Evolutionary conservation across 2,329 filamentous ascomycete genomes (phyloP), one percentile per base, ranked within the genome.

Genomic region (Aureobasidium namibiae): DNA sequence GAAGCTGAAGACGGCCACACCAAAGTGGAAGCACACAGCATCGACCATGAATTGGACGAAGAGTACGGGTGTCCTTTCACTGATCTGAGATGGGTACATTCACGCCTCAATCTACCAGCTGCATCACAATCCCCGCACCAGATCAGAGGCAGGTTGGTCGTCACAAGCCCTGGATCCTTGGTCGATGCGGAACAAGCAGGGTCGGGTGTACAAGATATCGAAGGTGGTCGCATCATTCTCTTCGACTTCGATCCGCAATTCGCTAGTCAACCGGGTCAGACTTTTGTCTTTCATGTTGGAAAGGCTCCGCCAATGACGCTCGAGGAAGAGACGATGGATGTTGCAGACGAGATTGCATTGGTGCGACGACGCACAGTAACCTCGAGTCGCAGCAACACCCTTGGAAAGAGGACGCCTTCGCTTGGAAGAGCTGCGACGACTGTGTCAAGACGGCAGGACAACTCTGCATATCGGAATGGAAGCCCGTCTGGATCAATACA

Each of bases 41-140:
- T 73, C 34, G 70, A 73, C 56, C 70, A 73, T 56, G 69, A 72
- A 60, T 61, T 73, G 10, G 70, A 73, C 34, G 69, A 71, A 61
- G 70, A 70, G 5, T 72, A 72, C 56, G 70, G 70, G 0, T 72
- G 70, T 56, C 70, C 70, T 1, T 72, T 73, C 56, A 69, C 63
- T 44, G 70, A 73, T 23, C 66, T 66, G 26, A 62, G 66, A 14
- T 73, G 70, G 70, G 67, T 73, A 18, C 65, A 71, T 60, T 70
- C 69, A 41, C 64, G 66, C 3, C 61, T 64, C 5, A 66, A 66
- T 13, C 42, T 68, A 31, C 66, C 69, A 2, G 65, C 66, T 21
- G 29, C 54, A 29, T 34, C 54, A 16, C 42, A 48, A 1, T 38
- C 42, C 18, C 42, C 21, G 10, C 48, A 54, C 18, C 36, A 54